A percentile compares a stretch with the other conserved stretches of the same genome.
Evolutionary conservation across 176 grass and related monocot genomes (phyloP).

Genomic region (Sorghum bicolor): DNA sequence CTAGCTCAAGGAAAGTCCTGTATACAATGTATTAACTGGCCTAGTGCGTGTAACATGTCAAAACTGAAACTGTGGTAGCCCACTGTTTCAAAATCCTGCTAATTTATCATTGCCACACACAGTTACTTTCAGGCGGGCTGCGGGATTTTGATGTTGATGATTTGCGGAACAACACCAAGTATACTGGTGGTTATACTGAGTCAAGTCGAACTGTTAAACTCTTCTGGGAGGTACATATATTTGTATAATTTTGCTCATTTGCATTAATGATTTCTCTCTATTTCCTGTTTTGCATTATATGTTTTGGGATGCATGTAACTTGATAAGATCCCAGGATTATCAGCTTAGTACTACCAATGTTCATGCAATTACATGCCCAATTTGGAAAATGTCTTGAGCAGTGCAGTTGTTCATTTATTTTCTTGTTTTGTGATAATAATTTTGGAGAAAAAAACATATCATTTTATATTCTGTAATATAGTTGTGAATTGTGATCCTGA

Average conservation of each 20-base stretch:
- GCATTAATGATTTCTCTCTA: not conserved
- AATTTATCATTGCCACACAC: slow-evolving; percentile 34
- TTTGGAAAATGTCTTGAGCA: not conserved
- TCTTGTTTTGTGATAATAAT: not conserved
- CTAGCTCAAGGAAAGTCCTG: not conserved
- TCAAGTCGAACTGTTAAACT: slow-evolving; percentile 89
- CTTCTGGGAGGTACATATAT: slow-evolving; percentile 83
- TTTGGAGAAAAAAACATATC: not conserved
- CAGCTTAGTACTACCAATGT: not conserved
- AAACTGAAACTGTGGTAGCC: not conserved
- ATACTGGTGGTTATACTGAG: slow-evolving; percentile 91
- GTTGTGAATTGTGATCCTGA: not conserved
- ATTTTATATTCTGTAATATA: not conserved
- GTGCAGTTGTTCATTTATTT: not conserved
- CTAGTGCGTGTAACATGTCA: not conserved
- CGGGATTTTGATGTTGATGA: slow-evolving; percentile 86
- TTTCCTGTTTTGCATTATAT: slow-evolving; percentile 8
- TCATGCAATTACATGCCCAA: not conserved
- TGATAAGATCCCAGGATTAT: not conserved
- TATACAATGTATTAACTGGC: not conserved
- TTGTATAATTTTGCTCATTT: slow-evolving; percentile 1
- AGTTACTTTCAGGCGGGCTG: slow-evolving; percentile 92
- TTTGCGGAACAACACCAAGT: slow-evolving; percentile 88
- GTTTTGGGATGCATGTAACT: not conserved
- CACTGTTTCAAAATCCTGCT: slow-evolving; percentile 9